Evolutionary conservation across 768 basidiomycete species (phyloP).

Genomic region (Gymnopilus dilepis): DNA sequence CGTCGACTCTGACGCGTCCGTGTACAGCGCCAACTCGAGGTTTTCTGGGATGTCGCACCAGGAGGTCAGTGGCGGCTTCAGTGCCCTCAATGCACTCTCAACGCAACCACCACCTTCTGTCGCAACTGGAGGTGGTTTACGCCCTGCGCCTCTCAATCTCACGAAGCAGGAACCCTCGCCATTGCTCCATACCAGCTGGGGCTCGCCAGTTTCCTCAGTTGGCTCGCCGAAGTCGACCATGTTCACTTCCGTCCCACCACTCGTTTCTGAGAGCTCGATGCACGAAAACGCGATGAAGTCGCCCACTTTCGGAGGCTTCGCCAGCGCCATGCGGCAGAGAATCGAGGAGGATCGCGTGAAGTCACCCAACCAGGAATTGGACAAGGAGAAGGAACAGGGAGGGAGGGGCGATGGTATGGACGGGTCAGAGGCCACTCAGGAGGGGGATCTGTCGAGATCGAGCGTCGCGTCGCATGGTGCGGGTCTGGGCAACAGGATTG

Average conservation of each 20-base stretch:
- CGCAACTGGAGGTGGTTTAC: slow-evolving; percentile 9
- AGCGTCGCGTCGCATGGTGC: slow-evolving; percentile 12
- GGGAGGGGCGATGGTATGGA: background rate
- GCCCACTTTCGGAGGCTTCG: slow-evolving; percentile 37
- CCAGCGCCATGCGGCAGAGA: slow-evolving; percentile 41
- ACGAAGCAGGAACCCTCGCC: slow-evolving; percentile 32
- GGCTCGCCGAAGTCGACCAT: slow-evolving; percentile 21
- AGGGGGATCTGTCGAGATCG: background rate
- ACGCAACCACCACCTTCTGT: background rate
- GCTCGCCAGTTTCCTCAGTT: slow-evolving; percentile 37
- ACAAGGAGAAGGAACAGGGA: background rate
- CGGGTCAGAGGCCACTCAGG: background rate
- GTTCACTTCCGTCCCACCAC: slow-evolving; percentile 11
- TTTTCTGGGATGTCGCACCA: slow-evolving; percentile 23
- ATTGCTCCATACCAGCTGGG: slow-evolving; percentile 47
- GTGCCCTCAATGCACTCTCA: background rate
- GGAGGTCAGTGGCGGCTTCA: slow-evolving; percentile 9
- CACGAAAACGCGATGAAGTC: slow-evolving; percentile 3
- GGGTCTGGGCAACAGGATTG: slow-evolving; percentile 40
- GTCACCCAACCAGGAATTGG: slow-evolving; percentile 4
- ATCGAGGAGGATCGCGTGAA: slow-evolving; percentile 34
- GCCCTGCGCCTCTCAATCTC: slow-evolving; percentile 39
- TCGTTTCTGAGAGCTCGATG: background rate
- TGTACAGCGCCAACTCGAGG: slow-evolving; percentile 41
- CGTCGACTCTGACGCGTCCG: slow-evolving; percentile 39